phyloP scores from a whole-genome alignment of 225 moss, liverwort and hornwort species.

The Polytrichum commune region DNA sequence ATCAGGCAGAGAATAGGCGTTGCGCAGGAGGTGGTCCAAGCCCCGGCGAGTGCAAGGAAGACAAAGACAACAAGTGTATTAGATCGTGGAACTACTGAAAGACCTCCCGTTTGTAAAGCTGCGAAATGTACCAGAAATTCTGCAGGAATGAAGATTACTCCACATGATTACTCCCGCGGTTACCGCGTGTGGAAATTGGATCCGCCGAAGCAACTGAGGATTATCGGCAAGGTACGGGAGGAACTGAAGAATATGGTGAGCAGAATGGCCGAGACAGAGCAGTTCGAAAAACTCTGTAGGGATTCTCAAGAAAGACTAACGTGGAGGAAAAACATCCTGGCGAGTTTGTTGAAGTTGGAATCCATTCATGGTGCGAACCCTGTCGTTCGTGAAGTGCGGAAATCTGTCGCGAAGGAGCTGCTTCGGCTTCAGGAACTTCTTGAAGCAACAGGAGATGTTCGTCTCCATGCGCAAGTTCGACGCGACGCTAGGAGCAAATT shows the following conservation, averaged over 20 bases:
- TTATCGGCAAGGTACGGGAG: constrained; percentile 23
- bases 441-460: constrained; percentile 15
- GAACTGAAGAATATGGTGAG: constrained; percentile 20
- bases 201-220: constrained; percentile 36
- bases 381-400: constrained; percentile 27
- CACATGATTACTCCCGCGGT: constrained; percentile 22
- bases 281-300: constrained; percentile 23
- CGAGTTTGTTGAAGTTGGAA: constrained; percentile 42
- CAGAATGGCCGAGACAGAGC: constrained; percentile 15
- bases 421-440: constrained; percentile 20
- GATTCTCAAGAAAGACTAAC: constrained; percentile 44
- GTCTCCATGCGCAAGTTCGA: constrained; percentile 14
- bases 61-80: background rate
- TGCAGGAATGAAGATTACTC: constrained; percentile 9
- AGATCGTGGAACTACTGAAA: background rate
- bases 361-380: constrained; percentile 45
- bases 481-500: background rate
- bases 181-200: constrained; percentile 34
- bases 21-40: background rate
- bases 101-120: background rate
- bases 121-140: background rate
- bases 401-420: constrained; percentile 35
- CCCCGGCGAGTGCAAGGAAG: background rate
- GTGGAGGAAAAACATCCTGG: constrained; percentile 41
- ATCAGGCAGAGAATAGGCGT: constrained; percentile 1